Conservation (phyloP, 1,139 yeast species). For the Hyphopichia wangnamkhiaoensis region DNA sequence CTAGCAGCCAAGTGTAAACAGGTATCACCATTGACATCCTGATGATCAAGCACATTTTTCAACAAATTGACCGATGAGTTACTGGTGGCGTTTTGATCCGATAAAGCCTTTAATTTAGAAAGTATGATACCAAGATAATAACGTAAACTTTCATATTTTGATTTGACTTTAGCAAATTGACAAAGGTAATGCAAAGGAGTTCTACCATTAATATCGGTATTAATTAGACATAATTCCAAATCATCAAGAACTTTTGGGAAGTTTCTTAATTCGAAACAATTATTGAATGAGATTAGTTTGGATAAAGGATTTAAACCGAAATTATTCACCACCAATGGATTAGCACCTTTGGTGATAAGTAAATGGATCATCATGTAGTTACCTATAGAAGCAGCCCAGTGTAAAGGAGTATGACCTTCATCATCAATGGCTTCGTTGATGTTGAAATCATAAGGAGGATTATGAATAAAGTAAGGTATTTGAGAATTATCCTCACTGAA, state of each 20-base stretch:
- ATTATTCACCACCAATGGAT: slow-evolving; percentile 69
- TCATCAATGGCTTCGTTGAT: slow-evolving; percentile 88
- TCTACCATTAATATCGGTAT: slow-evolving; percentile 71
- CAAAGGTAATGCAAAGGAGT: slow-evolving; percentile 74
- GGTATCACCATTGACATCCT: slow-evolving; percentile 69
- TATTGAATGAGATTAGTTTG: slow-evolving; percentile 80
- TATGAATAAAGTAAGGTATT: slow-evolving; percentile 71
- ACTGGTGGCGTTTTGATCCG: slow-evolving; percentile 24
- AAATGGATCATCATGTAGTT: slow-evolving; percentile 70
- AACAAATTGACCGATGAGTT: slow-evolving; percentile 46
- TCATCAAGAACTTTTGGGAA: slow-evolving; percentile 72
- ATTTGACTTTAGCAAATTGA: slow-evolving; percentile 55
- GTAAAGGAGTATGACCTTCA: slow-evolving; percentile 94
- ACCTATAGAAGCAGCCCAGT: slow-evolving; percentile 97
- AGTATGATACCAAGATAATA: slow-evolving; percentile 41
- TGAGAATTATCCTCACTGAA: slow-evolving; percentile 71
- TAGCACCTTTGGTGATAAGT: slow-evolving; percentile 71
- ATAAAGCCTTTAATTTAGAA: slow-evolving; percentile 38
- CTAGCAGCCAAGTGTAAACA: slow-evolving; percentile 65
- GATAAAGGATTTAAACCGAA: slow-evolving; percentile 85
- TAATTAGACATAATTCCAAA: slow-evolving; percentile 67
- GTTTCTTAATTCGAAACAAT: slow-evolving; percentile 77
- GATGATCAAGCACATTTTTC: slow-evolving; percentile 65
- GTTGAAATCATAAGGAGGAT: slow-evolving; percentile 79
- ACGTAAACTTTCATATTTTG: slow-evolving; percentile 46